Base-by-base conservation (phyloP, 1,139 yeast genomes). In the Taphrina confusa region DNA sequence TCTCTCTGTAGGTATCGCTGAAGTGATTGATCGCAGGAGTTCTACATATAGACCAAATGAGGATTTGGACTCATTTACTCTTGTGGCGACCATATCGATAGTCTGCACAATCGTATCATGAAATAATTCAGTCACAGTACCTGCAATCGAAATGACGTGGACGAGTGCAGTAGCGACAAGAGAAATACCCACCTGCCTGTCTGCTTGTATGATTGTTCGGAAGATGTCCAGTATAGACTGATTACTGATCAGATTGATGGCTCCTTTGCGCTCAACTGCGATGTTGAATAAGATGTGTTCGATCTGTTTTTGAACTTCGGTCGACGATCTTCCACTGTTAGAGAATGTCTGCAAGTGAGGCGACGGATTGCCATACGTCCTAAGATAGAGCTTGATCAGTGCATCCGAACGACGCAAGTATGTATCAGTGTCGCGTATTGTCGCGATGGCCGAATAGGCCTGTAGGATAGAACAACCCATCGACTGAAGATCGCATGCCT, bases 391-490 rank as follows among this genome's bases (percentile, higher is more conserved):
- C 14, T 33, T 54, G 36, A 54, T 14, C 14, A 44, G 51, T 12
- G 40, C 37, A 25, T 44, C 45, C n/a, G 44, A 22, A 16, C 58
- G 42, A 16, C 33, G 45, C 23, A 12, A 12, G 18, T 42, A 54
- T 5, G 58, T 20, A 18, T 20, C 39, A 11, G 6, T 18, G 20
- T 14, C 8, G 8, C 27, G 33, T n/a, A 33, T 36, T 3, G 6
- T n/a, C 28, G 25, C 36, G n/a, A 31, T 6, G 3, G 31, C 45
- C 3, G 45, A 36, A 20, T 37, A 54, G 3, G 58, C 58, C 8
- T 40, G 45, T 5, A 54, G 51, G 18, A 54, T 27, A 16, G 58
- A 54, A 25, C 37, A 31, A 23, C 51, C 33, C 16, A 54, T 27
- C 8, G 33, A 11, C 20, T 34, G 30, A 12, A 54, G 16, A 11